Percentiles rank a stretch among this genome's conserved stretches.
Conservation (phyloP, 345 rosid genomes). For the Populus alba region DNA sequence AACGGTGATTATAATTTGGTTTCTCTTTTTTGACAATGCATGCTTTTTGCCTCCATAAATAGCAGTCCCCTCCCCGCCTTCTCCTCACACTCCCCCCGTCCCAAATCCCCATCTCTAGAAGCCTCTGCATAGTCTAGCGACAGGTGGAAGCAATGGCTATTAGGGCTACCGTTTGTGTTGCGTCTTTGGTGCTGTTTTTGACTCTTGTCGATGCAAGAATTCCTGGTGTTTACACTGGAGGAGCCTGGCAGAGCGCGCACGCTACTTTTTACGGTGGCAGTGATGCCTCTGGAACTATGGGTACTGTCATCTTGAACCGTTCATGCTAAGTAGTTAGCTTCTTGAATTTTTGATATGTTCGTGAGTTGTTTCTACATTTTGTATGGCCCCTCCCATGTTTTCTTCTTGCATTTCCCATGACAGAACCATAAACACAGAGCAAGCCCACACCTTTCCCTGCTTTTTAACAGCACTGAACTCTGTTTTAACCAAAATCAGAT, state of each 20-base stretch:
- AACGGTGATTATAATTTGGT: constrained; percentile 31
- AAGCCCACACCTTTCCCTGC: not conserved
- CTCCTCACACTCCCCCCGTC: constrained; percentile 17
- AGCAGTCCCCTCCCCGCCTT: constrained; percentile 19
- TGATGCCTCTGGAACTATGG: constrained; percentile 93
- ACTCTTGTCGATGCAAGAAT: constrained; percentile 53
- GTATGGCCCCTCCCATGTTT: not conserved
- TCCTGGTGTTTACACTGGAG: constrained; percentile 69
- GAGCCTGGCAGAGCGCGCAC: constrained; percentile 71
- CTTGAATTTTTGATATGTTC: not conserved
- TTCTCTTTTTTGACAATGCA: constrained; percentile 28
- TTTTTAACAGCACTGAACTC: not conserved
- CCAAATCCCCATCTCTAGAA: not conserved
- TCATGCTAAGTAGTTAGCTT: not conserved
- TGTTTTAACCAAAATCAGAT: not conserved
- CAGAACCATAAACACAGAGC: not conserved
- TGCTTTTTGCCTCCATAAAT: constrained; percentile 37
- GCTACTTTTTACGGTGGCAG: constrained; percentile 90
- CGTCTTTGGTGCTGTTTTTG: constrained; percentile 26
- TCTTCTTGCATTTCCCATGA: not conserved
- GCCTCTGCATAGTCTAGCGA: not conserved
- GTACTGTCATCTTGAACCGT: constrained; percentile 27
- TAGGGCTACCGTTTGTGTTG: not conserved
- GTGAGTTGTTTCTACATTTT: not conserved
- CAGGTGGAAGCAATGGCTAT: constrained; percentile 16